Base-by-base conservation (phyloP, 164 flowering plant species). In the Magnolia changhungtana region DNA sequence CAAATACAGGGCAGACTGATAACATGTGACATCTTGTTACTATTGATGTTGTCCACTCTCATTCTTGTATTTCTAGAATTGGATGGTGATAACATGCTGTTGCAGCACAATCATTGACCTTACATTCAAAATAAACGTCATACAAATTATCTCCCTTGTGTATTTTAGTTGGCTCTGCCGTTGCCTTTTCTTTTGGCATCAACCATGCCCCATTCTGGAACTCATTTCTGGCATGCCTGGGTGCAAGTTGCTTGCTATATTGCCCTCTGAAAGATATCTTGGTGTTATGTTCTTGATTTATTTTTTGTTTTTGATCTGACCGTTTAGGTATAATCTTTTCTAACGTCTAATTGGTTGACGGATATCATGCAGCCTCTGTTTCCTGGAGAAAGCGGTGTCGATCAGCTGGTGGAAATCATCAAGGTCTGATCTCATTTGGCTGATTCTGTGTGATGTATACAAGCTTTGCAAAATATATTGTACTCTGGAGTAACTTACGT, bases 331-430 rank as follows among this genome's bases (percentile, higher is more conserved):
- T 37, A 37, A 37, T 37, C 45, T 19, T 45, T 66, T 55, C 72
- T 84, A 78, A 80, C 73, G 18, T 71, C 45, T 69, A 58, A 55
- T 27, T 78, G 16, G 69, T 50, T 75, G 49, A 8, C 79, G 73
- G 75, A 11, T 37, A 21, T 75, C 61, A 31, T 11, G 50, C 82
- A 89, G 92, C 90, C 92, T 55, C 83, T 89, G 16, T 89, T 89
- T 80, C 90, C 93, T 29, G 93, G 92, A 27, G 92, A 89, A 77
- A 88, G 90, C 78, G 89, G 90, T 70, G 91, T 88, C 4, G 89
- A 89, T 71, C 86, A 88, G 83, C 86, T 84, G 73, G 86, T 86
- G 67, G 91, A 88, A 75, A 86, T 88, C 37, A 87, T 87, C 68
- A 89, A 89, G 88, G 91, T 89, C 16, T n/a, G 8, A 27, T 67